Base-by-base conservation (phyloP, 176 grass and related monocot species). In the Carex littledalei region DNA sequence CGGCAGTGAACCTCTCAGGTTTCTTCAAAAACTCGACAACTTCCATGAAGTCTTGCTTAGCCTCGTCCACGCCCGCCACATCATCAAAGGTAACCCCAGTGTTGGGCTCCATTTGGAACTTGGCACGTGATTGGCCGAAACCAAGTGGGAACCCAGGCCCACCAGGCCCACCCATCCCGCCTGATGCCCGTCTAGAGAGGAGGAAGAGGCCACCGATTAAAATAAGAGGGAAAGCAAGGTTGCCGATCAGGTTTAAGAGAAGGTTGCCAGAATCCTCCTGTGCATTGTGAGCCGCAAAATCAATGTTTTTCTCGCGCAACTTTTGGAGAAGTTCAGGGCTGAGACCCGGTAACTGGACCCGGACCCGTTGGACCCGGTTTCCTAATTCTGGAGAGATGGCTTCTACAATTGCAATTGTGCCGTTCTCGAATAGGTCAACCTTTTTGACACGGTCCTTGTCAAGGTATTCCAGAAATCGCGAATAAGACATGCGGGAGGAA, bases 81-180 rank as follows among this genome's bases (percentile, higher is more conserved):
- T 98, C 95, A 88, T 94, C 93, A 47, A 98, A 98, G 8, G 95
- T 95, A 64, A 98, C 93, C 62, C 95, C 95, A 63, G 95, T 98
- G 86, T 98, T 98, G 37, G 95, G 95, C 64, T 98, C 95, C 95
- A 98, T 98, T 86, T 98, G 95, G 79, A 98, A 98, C 89, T 98
- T 98, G 89, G 95, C 95, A 79, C 65, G 90, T 69, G 95, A 98
- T 61, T 98, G 95, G 67, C 95, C 93, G 71, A 98, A 90, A 21
- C 86, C 88, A 84, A 98, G 95, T 5, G 95, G 95, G 69, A 94
- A 94, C 8, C 95, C 95, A 81, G 95, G 95, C 11, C 95, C 93
- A 17, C 90, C 90, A 5, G 95, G 95, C 16, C 93, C 95, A 86
- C 95, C 95, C 88, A 94, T 87, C 24, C 95, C 95, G 84, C 92